phyloP scores from a whole-genome alignment of 257 asterid species.

The Linaria vulgaris region DNA sequence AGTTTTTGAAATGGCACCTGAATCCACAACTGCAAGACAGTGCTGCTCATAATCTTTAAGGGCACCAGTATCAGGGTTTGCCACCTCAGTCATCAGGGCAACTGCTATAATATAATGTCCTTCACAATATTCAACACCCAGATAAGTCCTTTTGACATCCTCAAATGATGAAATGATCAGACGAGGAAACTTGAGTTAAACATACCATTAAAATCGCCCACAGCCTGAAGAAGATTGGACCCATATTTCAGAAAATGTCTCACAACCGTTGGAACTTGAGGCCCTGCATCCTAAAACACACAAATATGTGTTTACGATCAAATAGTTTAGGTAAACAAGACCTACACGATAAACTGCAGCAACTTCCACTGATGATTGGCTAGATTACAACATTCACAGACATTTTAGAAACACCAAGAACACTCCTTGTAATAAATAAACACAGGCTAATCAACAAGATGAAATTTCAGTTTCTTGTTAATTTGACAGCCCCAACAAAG shows the following conservation, averaged over 20 bases:
- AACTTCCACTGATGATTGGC: too few species aligned
- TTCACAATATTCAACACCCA: slow-evolving; percentile 35
- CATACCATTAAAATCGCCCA: slow-evolving; percentile 86
- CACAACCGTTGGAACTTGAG: slow-evolving; percentile 75
- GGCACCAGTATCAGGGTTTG: slow-evolving; percentile 41
- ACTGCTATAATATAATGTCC: slow-evolving; percentile 70
- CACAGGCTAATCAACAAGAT: too few species aligned
- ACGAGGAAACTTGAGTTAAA: slow-evolving; percentile 19
- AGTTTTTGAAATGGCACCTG: slow-evolving; percentile 49
- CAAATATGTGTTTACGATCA: slow-evolving; percentile 22
- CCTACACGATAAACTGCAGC: not conserved
- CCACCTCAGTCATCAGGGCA: slow-evolving; percentile 61
- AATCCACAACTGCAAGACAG: slow-evolving; percentile 55
- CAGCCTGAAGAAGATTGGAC: slow-evolving; percentile 84
- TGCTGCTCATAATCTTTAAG: slow-evolving; percentile 71
- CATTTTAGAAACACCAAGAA: too few species aligned
- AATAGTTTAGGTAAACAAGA: slow-evolving; percentile 5
- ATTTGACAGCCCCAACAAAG: too few species aligned
- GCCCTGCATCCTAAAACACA: slow-evolving; percentile 69
- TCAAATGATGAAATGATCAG: slow-evolving; percentile 15
- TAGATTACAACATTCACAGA: too few species aligned
- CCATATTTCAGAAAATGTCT: slow-evolving; percentile 71
- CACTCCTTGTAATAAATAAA: too few species aligned
- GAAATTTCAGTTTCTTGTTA: too few species aligned
- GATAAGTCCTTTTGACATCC: slow-evolving; percentile 27